Evolutionary conservation across 345 rosid species (phyloP).

Genomic region (Draba incana): DNA sequence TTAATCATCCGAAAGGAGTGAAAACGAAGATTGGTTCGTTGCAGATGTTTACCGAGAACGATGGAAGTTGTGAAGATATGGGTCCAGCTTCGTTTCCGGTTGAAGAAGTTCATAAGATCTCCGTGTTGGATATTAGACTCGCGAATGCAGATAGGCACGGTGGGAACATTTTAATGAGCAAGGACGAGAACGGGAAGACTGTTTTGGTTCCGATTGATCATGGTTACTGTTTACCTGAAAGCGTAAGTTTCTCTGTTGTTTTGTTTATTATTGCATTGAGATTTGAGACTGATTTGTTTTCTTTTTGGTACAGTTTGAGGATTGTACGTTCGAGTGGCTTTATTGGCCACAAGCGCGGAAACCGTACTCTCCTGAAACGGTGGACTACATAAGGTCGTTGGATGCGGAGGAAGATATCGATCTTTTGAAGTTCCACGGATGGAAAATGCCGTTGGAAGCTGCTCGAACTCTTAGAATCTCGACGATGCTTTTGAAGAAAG

Average conservation of each 20-base stretch:
- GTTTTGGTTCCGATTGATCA: conserved; percentile 81
- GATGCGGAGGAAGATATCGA: conserved; percentile 74
- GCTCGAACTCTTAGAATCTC: conserved; percentile 65
- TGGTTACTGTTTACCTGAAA: conserved; percentile 94
- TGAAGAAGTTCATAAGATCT: conserved; percentile 84
- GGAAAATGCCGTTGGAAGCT: conserved; percentile 63
- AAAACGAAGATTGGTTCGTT: conserved; percentile 71
- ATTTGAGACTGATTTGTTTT: conserved; percentile 11
- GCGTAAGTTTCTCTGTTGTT: conserved; percentile 45
- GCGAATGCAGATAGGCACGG: conserved; percentile 92
- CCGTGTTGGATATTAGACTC: conserved; percentile 84
- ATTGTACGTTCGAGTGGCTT: conserved; percentile 93
- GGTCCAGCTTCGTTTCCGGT: conserved; percentile 75
- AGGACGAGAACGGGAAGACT: conserved; percentile 50
- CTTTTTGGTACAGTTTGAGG: conserved; percentile 68
- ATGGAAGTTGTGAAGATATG: conserved; percentile 89
- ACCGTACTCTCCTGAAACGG: conserved; percentile 58
- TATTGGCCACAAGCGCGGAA: conserved; percentile 86
- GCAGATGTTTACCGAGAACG: conserved; percentile 76
- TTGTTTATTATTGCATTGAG: conserved; percentile 3
- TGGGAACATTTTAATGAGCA: conserved; percentile 73
- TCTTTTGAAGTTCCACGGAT: conserved; percentile 68
- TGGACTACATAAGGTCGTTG: conserved; percentile 62
- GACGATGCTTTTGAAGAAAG: conserved; percentile 89
- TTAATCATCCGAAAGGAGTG: conserved; percentile 61